These are phyloP conservation scores for Candida pseudoviswanathii DNA, from an alignment of 1,139 yeast genomes.

Conservation along the genomic window DNA sequence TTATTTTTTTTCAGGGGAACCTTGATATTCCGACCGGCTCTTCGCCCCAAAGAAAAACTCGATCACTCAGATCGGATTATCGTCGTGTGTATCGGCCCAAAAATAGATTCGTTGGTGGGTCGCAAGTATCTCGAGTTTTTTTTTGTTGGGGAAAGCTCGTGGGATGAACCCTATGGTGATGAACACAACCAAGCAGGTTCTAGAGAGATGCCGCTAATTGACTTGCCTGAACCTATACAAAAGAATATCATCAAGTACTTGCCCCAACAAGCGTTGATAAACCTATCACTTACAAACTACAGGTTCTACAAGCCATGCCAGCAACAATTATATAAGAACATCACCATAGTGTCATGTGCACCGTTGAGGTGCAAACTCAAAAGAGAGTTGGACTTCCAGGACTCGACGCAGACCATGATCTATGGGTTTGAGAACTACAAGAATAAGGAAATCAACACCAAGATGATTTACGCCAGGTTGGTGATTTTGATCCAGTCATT, in stretches of 20 bases:
- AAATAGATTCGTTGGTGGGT: neutral
- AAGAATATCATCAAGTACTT: constrained; percentile 25
- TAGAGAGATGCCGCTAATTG: neutral
- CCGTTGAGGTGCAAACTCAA: constrained; percentile 19
- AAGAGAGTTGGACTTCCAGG: constrained; percentile 26
- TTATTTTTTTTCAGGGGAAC: neutral
- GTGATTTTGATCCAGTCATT: constrained; percentile 29
- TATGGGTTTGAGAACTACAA: constrained; percentile 23
- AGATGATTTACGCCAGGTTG: constrained; percentile 34
- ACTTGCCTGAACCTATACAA: neutral
- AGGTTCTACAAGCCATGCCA: constrained; percentile 39
- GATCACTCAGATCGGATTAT: neutral
- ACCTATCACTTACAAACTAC: constrained; percentile 40
- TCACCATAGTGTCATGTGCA: constrained; percentile 28
- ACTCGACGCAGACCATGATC: constrained; percentile 25
- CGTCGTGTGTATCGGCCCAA: neutral
- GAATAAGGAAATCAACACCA: constrained; percentile 16
- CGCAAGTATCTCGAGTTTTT: neutral
- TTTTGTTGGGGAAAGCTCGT: constrained; percentile 1
- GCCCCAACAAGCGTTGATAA: constrained; percentile 37
- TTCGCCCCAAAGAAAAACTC: too few relatives aligned
- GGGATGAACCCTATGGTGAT: neutral
- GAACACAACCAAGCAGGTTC: neutral
- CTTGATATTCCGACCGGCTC: neutral
- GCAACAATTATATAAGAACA: constrained; percentile 29